These are phyloP conservation scores for Curvularia sp. DNA, from an alignment of 2,329 filamentous ascomycete species.

Conservation along the genomic window DNA sequence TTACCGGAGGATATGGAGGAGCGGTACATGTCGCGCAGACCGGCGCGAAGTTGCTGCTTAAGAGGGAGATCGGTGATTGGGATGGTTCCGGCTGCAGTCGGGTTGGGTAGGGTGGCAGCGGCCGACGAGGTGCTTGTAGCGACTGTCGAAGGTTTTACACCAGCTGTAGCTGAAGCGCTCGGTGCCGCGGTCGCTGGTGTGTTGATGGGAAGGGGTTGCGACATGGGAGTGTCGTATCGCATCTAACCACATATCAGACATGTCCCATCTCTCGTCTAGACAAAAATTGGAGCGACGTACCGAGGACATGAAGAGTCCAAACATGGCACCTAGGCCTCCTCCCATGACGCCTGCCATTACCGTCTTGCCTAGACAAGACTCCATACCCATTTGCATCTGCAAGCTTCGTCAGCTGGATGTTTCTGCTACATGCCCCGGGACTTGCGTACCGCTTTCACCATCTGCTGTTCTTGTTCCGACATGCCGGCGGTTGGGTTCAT, in stretches of 20 bases:
- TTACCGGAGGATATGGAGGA: constrained; percentile 84
- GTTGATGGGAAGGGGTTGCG: constrained; percentile 49
- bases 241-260: constrained; percentile 65
- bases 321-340: constrained; percentile 90
- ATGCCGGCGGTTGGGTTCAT: constrained; percentile 50
- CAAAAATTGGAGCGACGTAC: constrained; percentile 61
- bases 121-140: constrained; percentile 61
- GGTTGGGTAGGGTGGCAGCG: constrained; percentile 63
- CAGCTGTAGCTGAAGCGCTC: constrained; percentile 17
- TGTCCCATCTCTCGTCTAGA: background rate
- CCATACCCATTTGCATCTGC: constrained; percentile 86
- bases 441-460: constrained; percentile 56
- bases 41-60: constrained; percentile 80
- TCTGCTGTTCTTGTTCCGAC: constrained; percentile 56
- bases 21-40: constrained; percentile 93
- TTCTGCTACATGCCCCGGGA: background rate
- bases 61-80: constrained; percentile 73
- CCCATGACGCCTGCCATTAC: constrained; percentile 91
- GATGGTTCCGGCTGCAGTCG: constrained; percentile 48
- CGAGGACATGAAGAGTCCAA: constrained; percentile 97
- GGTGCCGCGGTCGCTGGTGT: constrained; percentile 55
- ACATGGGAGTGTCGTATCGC: constrained; percentile 95
- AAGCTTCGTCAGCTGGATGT: background rate
- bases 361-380: constrained; percentile 89
- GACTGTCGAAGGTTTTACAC: constrained; percentile 13